These are phyloP conservation scores for Plenodomus lindquistii DNA, from an alignment of 2,329 filamentous ascomycete genomes.

Conservation along the genomic window DNA sequence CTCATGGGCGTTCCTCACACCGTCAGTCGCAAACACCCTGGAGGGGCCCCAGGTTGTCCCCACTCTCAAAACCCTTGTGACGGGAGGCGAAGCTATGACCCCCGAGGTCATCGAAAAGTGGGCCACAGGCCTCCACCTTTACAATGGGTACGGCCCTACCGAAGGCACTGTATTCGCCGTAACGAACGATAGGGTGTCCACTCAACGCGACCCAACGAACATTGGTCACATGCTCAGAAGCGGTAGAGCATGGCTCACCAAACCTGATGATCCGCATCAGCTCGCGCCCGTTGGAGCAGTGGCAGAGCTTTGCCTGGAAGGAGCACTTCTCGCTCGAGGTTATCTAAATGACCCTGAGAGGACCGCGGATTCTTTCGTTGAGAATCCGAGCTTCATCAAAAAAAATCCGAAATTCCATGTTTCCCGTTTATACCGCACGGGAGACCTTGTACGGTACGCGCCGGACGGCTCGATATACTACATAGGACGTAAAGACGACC, in stretches of 20 bases:
- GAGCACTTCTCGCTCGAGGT: slow-evolving; percentile 33
- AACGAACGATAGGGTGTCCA: slow-evolving; percentile 28
- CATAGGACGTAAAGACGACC: slow-evolving; percentile 38
- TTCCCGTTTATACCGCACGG: slow-evolving; percentile 37
- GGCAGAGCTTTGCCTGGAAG: slow-evolving; percentile 39
- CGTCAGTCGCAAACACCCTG: slow-evolving; percentile 41
- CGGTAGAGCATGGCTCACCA: slow-evolving; percentile 33
- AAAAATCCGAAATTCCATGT: slow-evolving; percentile 6
- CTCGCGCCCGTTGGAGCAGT: slow-evolving; percentile 36
- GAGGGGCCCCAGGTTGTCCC: slow-evolving; percentile 38
- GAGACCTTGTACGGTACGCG: slow-evolving; percentile 38
- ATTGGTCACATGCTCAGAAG: slow-evolving; percentile 31
- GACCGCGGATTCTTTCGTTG: slow-evolving; percentile 32
- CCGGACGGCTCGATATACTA: slow-evolving; percentile 34
- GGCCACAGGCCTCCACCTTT: slow-evolving; percentile 24
- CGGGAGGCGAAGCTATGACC: slow-evolving; percentile 34
- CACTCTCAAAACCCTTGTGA: slow-evolving; percentile 44
- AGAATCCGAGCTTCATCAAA: slow-evolving; percentile 28
- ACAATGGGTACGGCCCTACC: slow-evolving; percentile 38
- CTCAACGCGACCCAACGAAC: slow-evolving; percentile 23
- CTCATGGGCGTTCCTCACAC: slow-evolving; percentile 41
- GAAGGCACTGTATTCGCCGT: slow-evolving; percentile 33
- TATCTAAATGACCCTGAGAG: slow-evolving; percentile 34
- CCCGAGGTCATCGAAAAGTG: slow-evolving; percentile 32
- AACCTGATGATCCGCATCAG: slow-evolving; percentile 27